phyloP scores from a whole-genome alignment of 495 filamentous ascomycete genomes.

The Eremomyces bilateralis region DNA sequence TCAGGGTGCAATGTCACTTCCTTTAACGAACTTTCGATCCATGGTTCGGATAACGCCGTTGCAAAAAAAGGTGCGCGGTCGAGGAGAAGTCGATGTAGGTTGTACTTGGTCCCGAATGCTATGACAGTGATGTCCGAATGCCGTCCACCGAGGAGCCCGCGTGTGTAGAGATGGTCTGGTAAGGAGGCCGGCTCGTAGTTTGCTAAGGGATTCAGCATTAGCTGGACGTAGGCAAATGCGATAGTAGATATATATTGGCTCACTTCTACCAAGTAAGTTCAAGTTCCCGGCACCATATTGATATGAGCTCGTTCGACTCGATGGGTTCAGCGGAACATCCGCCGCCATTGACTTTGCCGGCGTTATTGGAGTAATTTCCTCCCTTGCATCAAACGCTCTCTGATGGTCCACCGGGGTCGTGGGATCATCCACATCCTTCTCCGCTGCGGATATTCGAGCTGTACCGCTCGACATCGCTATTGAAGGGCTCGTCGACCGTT shows the following conservation, averaged over 20 bases:
- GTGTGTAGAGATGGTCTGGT: slow-evolving; percentile 32
- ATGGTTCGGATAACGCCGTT: slow-evolving; percentile 33
- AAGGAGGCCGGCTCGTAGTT: slow-evolving; percentile 27
- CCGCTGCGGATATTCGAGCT: slow-evolving; percentile 16
- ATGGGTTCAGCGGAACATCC: too few species aligned
- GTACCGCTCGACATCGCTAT: too few species aligned
- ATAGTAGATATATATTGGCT: too few species aligned
- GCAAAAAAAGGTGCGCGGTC: slow-evolving; percentile 38
- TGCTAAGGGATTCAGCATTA: too few species aligned
- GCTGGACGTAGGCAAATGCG: too few species aligned
- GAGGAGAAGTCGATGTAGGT: slow-evolving; percentile 32
- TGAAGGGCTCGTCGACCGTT: too few species aligned
- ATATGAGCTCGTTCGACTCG: too few species aligned
- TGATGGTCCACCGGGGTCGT: slow-evolving; percentile 14
- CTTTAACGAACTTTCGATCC: slow-evolving; percentile 30
- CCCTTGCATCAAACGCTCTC: too few species aligned
- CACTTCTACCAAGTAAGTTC: too few species aligned
- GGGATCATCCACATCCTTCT: slow-evolving; percentile 24
- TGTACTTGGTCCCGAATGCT: slow-evolving; percentile 31
- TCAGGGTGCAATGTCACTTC: slow-evolving; percentile 36
- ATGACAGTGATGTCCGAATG: slow-evolving; percentile 33
- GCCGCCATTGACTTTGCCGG: too few species aligned
- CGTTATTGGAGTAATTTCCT: too few species aligned
- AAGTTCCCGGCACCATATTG: too few species aligned
- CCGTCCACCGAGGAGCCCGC: slow-evolving; percentile 31